phyloP scores from a whole-genome alignment of 768 basidiomycete species.

The Lactarius hatsudake region DNA sequence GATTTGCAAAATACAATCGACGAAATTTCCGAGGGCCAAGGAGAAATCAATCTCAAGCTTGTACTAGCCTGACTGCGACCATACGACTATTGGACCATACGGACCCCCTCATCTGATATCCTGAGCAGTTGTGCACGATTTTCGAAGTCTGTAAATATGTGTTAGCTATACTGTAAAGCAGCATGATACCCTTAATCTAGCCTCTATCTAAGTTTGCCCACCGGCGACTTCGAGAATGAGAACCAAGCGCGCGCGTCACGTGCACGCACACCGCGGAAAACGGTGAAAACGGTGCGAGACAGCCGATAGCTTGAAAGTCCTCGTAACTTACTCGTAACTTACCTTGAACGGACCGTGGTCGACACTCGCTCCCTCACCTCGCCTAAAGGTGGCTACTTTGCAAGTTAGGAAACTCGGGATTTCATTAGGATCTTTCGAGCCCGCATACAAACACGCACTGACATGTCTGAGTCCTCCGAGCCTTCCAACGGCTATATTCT shows the following conservation, averaged over 20 bases:
- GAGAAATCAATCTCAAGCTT: not conserved
- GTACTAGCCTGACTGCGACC: slow-evolving; percentile 4
- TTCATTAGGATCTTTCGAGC: not conserved
- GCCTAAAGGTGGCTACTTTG: not conserved
- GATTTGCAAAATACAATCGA: not conserved
- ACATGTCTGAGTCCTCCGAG: not conserved
- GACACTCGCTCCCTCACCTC: not conserved
- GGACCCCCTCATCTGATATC: not conserved
- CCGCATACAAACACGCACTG: slow-evolving; percentile 1
- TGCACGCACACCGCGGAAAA: not conserved
- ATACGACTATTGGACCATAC: not conserved
- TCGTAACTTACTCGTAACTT: no score
- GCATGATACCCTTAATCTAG: not conserved
- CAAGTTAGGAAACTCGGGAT: not conserved
- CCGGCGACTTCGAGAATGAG: no score
- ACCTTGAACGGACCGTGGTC: not conserved
- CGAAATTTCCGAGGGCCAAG: not conserved
- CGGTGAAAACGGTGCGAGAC: not conserved
- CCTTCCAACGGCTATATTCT: not conserved
- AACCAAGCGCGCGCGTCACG: not conserved
- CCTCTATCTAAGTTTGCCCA: not conserved
- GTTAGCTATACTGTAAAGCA: not conserved
- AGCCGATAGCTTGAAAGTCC: not conserved
- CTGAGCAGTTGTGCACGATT: not conserved
- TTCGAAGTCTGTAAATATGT: slow-evolving; percentile 3